phyloP scores from a whole-genome alignment of 2,329 filamentous ascomycete genomes.

The Arachnopeziza araneosa region DNA sequence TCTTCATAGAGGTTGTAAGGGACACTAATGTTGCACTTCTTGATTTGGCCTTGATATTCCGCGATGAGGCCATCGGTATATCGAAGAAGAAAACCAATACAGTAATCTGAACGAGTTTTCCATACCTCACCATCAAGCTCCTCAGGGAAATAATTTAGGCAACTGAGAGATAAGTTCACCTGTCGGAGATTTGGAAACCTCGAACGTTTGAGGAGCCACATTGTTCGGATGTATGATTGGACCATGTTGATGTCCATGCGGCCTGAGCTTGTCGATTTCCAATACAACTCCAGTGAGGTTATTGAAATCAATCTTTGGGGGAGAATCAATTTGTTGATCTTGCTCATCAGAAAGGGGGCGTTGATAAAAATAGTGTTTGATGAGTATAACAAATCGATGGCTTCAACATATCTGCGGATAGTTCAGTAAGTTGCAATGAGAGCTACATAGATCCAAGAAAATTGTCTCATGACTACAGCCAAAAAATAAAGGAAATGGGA shows the following conservation, averaged over 20 bases:
- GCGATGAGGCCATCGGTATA: neutral
- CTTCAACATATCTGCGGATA: neutral
- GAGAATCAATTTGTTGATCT: neutral
- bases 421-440: neutral
- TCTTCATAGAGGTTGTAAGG: neutral
- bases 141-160: neutral
- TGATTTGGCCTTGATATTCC: neutral
- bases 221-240: neutral
- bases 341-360: neutral
- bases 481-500: no score
- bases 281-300: neutral
- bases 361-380: neutral
- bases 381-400: neutral
- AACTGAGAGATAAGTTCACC: neutral
- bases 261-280: neutral
- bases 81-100: neutral
- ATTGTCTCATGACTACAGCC: no score
- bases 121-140: neutral
- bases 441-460: neutral
- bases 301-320: neutral
- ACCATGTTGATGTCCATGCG: neutral
- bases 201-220: neutral
- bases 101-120: neutral
- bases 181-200: neutral
- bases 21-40: neutral